Evolutionary conservation across 2,329 filamentous ascomycete species (phyloP).

Genomic region (Exophiala alcalophila): DNA sequence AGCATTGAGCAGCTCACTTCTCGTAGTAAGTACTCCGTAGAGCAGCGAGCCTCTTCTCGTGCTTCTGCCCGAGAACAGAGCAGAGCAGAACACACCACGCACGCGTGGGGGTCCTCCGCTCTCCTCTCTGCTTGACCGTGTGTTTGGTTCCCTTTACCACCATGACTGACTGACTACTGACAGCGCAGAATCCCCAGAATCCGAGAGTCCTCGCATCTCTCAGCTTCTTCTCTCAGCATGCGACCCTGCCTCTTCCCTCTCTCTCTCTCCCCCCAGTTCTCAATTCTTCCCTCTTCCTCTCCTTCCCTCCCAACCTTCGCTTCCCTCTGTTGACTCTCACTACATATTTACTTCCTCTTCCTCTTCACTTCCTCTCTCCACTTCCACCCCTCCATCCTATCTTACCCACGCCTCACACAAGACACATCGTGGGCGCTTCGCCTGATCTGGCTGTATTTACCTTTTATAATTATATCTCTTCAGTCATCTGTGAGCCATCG

Average conservation of each 20-base stretch:
- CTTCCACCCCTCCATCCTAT: background rate
- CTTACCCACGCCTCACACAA: background rate
- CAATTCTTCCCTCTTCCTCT: conserved; percentile 18
- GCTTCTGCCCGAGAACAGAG: too few species aligned
- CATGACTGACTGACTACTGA: too few species aligned
- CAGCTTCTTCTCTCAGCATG: conserved; percentile 10
- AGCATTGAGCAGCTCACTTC: too few species aligned
- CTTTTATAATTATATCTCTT: too few species aligned
- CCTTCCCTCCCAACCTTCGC: conserved; percentile 18
- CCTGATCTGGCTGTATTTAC: too few species aligned
- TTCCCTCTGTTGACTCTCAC: conserved; percentile 19
- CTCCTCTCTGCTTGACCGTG: conserved; percentile 4
- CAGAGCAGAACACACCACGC: too few species aligned
- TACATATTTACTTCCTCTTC: conserved; percentile 12
- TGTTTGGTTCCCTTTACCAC: too few species aligned
- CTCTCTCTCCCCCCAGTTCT: conserved; percentile 18
- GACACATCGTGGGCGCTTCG: too few species aligned
- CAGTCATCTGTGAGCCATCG: too few species aligned
- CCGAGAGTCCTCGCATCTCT: conserved; percentile 1
- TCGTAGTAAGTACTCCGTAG: too few species aligned
- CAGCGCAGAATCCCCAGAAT: conserved; percentile 16
- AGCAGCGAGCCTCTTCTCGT: too few species aligned
- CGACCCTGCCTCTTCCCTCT: conserved; percentile 20
- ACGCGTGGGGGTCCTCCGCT: too few species aligned
- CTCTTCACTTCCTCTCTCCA: conserved; percentile 9